These are phyloP conservation scores for Chlamydomonas sp. DNA, from an alignment of 139 green algal species.

Conservation along the genomic window DNA sequence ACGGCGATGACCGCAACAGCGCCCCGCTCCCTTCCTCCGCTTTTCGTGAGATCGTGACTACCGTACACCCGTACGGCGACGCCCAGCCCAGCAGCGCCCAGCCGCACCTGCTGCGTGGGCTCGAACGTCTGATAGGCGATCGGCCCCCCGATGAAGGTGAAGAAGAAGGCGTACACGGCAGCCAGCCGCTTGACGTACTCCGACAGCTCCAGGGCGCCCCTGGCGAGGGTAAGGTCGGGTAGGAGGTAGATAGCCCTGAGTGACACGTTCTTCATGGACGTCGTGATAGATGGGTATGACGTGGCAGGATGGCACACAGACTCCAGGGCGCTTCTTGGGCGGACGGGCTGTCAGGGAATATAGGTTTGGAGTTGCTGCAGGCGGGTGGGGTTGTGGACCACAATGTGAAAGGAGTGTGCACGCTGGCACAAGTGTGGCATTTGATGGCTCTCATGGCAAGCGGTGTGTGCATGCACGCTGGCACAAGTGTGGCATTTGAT, in stretches of 20 bases:
- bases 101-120: conserved; percentile 59
- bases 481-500: too few species aligned
- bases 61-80: background rate
- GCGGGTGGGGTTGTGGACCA: too few species aligned
- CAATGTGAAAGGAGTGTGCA: too few species aligned
- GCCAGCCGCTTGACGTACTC: conserved; percentile 71
- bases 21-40: background rate
- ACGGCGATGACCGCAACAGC: too few species aligned
- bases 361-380: too few species aligned
- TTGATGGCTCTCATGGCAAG: too few species aligned
- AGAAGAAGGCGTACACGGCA: conserved; percentile 69
- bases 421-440: too few species aligned
- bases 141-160: conserved; percentile 73
- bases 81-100: background rate
- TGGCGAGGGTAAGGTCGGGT: background rate
- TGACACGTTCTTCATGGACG: background rate
- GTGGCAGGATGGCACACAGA: too few species aligned
- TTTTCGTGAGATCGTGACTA: background rate
- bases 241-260: background rate
- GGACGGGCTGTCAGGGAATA: too few species aligned
- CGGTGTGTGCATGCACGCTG: too few species aligned
- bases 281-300: background rate
- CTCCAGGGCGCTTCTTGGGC: too few species aligned
- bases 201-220: conserved; percentile 68
- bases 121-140: conserved; percentile 90